Evolutionary conservation across 2,329 filamentous ascomycete species (phyloP).

Genomic region (Talaromyces sp.): DNA sequence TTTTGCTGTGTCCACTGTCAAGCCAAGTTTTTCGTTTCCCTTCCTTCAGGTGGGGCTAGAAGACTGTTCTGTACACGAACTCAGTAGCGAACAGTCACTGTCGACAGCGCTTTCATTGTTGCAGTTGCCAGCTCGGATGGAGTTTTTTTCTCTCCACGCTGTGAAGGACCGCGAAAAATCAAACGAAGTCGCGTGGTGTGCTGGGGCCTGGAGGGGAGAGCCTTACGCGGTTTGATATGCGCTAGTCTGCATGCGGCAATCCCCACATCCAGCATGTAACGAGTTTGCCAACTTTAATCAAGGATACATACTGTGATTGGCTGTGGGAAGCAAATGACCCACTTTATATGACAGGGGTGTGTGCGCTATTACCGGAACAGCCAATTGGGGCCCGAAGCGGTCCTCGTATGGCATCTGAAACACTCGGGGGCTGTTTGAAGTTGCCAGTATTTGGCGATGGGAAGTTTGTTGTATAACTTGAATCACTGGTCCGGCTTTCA

Average conservation of each 20-base stretch:
- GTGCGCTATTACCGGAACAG: neutral
- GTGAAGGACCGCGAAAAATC: neutral
- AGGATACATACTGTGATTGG: neutral
- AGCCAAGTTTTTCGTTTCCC: neutral
- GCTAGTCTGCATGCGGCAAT: neutral
- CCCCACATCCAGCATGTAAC: neutral
- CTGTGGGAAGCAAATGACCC: rapidly evolving
- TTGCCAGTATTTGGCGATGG: too few relatives aligned
- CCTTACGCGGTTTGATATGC: neutral
- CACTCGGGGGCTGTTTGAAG: too few relatives aligned
- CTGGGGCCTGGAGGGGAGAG: too few relatives aligned
- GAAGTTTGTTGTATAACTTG: too few relatives aligned
- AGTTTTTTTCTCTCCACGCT: neutral
- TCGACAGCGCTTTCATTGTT: neutral
- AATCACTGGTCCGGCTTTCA: too few relatives aligned
- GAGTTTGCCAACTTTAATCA: neutral
- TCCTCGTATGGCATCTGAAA: too few relatives aligned
- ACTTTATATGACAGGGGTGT: neutral
- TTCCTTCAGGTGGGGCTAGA: neutral
- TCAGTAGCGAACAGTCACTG: neutral
- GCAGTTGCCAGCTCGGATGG: neutral
- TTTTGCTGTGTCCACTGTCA: neutral
- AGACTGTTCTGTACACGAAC: neutral
- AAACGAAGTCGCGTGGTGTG: neutral
- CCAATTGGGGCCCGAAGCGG: neutral